These are phyloP conservation scores for Apiospora aurea DNA, from an alignment of 2,329 filamentous ascomycete genomes.

Conservation along the genomic window DNA sequence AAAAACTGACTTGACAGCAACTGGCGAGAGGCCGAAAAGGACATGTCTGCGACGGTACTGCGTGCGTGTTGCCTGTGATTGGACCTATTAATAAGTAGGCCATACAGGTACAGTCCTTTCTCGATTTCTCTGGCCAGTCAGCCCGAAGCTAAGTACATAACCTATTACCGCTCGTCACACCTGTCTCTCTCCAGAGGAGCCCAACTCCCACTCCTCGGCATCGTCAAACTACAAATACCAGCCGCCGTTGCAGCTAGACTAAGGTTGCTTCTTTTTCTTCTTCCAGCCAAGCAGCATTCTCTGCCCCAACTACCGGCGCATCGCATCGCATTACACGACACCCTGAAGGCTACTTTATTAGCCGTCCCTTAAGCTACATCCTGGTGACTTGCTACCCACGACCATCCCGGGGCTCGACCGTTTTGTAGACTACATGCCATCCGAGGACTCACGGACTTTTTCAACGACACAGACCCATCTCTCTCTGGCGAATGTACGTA, in stretches of 20 bases:
- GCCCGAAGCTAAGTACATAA: background rate
- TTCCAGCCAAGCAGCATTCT: conserved; percentile 20
- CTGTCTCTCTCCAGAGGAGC: background rate
- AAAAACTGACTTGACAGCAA: background rate
- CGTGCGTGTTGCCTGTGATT: background rate
- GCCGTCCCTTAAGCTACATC: conserved; percentile 12
- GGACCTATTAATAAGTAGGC: conserved; percentile 17
- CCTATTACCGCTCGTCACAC: conserved; percentile 14
- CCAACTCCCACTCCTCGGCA: conserved; percentile 3
- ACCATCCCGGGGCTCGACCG: conserved; percentile 13
- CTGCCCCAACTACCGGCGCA: conserved; percentile 13
- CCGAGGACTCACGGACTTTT: conserved; percentile 21
- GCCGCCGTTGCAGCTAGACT: conserved; percentile 17
- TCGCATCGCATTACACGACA: conserved; percentile 8
- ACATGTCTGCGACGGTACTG: background rate
- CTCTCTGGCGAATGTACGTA: conserved; percentile 17
- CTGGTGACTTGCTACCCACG: conserved; percentile 9
- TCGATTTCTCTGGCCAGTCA: background rate
- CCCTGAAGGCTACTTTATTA: conserved; percentile 9
- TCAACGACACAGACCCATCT: conserved; percentile 15
- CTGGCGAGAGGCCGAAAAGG: background rate
- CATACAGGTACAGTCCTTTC: conserved; percentile 1
- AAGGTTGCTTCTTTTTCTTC: conserved; percentile 20
- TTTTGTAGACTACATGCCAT: conserved; percentile 16
- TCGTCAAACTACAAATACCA: conserved; percentile 18